A percentile compares a stretch with the other conserved stretches of the same genome.
phyloP scores from a whole-genome alignment of 345 rosid species.

The Lepidium didymum region DNA sequence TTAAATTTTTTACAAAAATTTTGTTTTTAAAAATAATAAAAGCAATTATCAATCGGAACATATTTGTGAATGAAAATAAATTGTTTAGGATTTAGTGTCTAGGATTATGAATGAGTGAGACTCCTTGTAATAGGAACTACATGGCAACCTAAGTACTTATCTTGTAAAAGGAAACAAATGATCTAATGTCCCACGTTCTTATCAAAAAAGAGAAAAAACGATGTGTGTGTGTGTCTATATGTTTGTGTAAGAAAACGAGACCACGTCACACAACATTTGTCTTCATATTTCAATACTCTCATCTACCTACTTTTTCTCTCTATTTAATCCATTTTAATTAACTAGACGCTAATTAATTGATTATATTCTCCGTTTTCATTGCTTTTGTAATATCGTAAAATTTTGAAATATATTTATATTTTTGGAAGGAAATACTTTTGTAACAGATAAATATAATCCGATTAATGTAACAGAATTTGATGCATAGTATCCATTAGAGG shows the following conservation, averaged over 20 bases:
- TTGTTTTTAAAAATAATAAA: too few relatives aligned
- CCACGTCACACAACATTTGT: conserved; percentile 10
- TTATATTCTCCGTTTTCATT: too few relatives aligned
- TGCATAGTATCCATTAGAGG: background rate
- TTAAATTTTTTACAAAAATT: too few relatives aligned
- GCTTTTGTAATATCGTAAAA: too few relatives aligned
- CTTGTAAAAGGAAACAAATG: background rate
- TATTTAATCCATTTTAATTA: background rate
- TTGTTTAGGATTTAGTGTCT: too few relatives aligned
- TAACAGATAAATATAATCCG: background rate
- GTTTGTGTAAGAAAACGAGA: background rate
- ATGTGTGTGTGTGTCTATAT: background rate
- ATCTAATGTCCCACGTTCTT: background rate
- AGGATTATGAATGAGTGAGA: too few relatives aligned
- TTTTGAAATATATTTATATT: too few relatives aligned
- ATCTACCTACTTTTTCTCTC: conserved; percentile 13
- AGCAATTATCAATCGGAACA: too few relatives aligned
- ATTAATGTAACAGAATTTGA: background rate
- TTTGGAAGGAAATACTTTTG: too few relatives aligned
- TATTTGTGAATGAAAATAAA: too few relatives aligned
- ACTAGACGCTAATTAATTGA: background rate
- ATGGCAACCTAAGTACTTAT: too few relatives aligned
- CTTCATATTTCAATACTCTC: background rate
- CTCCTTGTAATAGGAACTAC: too few relatives aligned
- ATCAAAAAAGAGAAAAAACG: background rate